Base-by-base conservation (phyloP, 2,329 filamentous ascomycete species). In the Diaporthe citri region DNA sequence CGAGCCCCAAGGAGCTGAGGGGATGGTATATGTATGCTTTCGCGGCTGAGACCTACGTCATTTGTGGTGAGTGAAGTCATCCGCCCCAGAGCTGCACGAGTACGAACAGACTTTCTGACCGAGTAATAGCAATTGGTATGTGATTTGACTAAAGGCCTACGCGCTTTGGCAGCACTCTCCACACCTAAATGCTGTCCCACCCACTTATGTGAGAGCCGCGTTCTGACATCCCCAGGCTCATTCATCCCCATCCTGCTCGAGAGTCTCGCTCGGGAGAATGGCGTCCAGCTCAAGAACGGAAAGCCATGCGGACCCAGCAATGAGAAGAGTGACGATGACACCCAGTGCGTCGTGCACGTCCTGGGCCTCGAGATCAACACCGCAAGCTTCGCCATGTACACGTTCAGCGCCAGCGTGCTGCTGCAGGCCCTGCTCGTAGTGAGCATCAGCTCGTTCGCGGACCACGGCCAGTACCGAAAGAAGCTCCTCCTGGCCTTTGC, bases 11-110 rank as follows among this genome's bases (percentile, higher is more conserved):
- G 84, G 97, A 99, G 89, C 90, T 98, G 76, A 88, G 92, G 52
- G 97, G 96, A 79, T 99, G 97, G 94, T 99, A 98, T 85, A 93
- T 93, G 82, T 98, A 98, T 86, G 94, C 94, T 56, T 98, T 97
- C 88, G 97, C 97, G 34, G 95, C 96, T 28, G 97, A 99, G 86
- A 96, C 97, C 72, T 98, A 98, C 83, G 95, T 97, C 22, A 94
- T 98, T 74, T 98, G 97, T 83, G 96, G 96, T 94, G 83, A 82
- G 92, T 86, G 25, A 34, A 28, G 2, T 15, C n/a, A 7, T 55
- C 34, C 46, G 31, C 25, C 34, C 10, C 4, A 5, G 15, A 43
- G 4, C 41, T 28, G 59, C 25, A 51, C 20, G 8, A 55, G 7
- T n/a, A 22, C 9, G 52, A 36, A 56, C 59, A 39, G 52, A 46